phyloP scores from a whole-genome alignment of 2,329 filamentous ascomycete genomes.

The Nannizziopsis arthrosporioides region DNA sequence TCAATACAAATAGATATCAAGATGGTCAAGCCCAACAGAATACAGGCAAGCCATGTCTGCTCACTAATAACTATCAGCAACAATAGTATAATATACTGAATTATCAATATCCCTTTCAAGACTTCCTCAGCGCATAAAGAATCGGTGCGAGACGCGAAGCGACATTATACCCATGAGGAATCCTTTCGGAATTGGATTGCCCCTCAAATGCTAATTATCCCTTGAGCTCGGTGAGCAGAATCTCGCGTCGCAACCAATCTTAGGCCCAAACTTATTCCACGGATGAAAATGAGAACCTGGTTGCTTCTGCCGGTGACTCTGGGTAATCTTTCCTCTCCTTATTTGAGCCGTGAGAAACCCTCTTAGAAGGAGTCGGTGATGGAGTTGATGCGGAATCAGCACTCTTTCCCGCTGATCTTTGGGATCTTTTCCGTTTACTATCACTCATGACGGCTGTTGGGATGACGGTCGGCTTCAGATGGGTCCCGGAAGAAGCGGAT shows the following conservation, averaged over 20 bases:
- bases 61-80: neutral
- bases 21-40: too few relatives aligned
- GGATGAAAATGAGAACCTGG: neutral
- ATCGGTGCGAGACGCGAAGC: too few relatives aligned
- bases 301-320: neutral
- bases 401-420: constrained; percentile 5
- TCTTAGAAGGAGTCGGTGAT: constrained; percentile 16
- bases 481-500: constrained; percentile 11
- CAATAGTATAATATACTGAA: neutral
- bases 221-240: too few relatives aligned
- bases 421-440: constrained; percentile 20
- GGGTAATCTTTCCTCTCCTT: constrained; percentile 2
- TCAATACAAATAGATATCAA: too few relatives aligned
- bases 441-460: constrained; percentile 17
- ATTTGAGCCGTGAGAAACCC: constrained; percentile 15
- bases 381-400: neutral
- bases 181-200: too few relatives aligned
- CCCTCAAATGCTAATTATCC: too few relatives aligned
- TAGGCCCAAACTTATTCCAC: neutral
- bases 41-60: too few relatives aligned
- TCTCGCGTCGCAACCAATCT: too few relatives aligned
- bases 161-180: too few relatives aligned
- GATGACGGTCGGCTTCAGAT: constrained; percentile 13
- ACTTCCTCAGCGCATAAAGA: neutral
- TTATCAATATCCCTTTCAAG: neutral